phyloP scores from a whole-genome alignment of 1,139 yeast genomes.

The Magnusiomyces clavatus region DNA sequence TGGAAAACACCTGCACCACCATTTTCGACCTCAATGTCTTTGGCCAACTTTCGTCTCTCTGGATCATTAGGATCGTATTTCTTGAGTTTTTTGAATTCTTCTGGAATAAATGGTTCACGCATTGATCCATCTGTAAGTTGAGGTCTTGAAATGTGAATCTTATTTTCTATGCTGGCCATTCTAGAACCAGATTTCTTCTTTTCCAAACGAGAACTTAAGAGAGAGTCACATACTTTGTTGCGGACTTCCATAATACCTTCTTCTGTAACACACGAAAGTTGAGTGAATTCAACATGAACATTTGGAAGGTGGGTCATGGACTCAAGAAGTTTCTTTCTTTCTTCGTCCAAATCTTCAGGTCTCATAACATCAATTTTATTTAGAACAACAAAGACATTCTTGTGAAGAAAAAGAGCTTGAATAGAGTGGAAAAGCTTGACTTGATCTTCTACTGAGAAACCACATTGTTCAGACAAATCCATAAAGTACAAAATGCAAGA shows the following conservation, averaged over 20 bases:
- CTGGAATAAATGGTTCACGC: constrained; percentile 79
- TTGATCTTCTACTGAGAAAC: constrained; percentile 94
- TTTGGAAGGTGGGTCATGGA: constrained; percentile 38
- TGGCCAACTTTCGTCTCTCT: constrained; percentile 69
- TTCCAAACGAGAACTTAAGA: constrained; percentile 91
- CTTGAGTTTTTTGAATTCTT: constrained; percentile 47
- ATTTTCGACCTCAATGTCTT: constrained; percentile 85
- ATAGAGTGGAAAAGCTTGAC: constrained; percentile 94
- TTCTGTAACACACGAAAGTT: constrained; percentile 88
- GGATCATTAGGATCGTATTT: constrained; percentile 79
- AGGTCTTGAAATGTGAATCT: constrained; percentile 92
- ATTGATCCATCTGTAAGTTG: constrained; percentile 72
- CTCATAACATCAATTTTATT: constrained; percentile 88
- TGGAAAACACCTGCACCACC: constrained; percentile 99
- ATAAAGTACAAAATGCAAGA: constrained; percentile 93
- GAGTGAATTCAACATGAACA: constrained; percentile 86
- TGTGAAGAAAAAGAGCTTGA: constrained; percentile 94
- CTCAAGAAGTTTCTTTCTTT: constrained; percentile 63
- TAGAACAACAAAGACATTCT: constrained; percentile 89
- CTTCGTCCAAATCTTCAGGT: constrained; percentile 74
- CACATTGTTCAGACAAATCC: constrained; percentile 99
- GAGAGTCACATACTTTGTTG: constrained; percentile 94
- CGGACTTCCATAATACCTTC: constrained; percentile 94
- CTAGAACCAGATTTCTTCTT: constrained; percentile 93
- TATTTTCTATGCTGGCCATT: constrained; percentile 81